Evolutionary conservation across 371 early-diverging fungal genomes (phyloP).

Genomic region (Batkoa obscura): DNA sequence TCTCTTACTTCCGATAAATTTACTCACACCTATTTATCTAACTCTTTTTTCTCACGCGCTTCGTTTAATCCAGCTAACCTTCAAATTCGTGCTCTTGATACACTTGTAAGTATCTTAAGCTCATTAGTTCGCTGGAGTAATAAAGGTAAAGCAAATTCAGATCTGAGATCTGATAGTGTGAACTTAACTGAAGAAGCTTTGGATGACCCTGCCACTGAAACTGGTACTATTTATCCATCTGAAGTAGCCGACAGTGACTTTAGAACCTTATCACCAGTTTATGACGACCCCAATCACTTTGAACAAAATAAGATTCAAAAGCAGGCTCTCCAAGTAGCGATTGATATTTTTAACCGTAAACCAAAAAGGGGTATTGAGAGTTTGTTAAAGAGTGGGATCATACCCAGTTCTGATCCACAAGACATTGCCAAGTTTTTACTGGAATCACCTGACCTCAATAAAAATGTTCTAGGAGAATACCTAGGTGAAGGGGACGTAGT

Average conservation of each 20-base stretch:
- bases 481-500: conserved; percentile 85
- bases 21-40: neutral
- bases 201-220: neutral
- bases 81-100: conserved; percentile 16
- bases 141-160: neutral
- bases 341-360: conserved; percentile 69
- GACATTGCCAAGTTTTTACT: conserved; percentile 58
- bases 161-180: too few species aligned
- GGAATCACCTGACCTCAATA: conserved; percentile 55
- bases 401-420: conserved; percentile 27
- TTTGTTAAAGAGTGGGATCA: conserved; percentile 38
- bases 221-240: neutral
- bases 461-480: conserved; percentile 81
- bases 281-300: conserved; percentile 46
- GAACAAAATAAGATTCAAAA: conserved; percentile 61
- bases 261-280: conserved; percentile 6
- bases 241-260: conserved; percentile 44
- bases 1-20: conserved; percentile 1
- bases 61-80: conserved; percentile 18
- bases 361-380: conserved; percentile 40
- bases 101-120: conserved; percentile 23
- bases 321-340: conserved; percentile 52
- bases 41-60: conserved; percentile 4
- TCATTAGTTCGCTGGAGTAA: conserved; percentile 39
- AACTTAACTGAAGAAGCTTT: neutral